Base-by-base conservation (phyloP, 495 filamentous ascomycete genomes). In the Tuber umbilicatum region DNA sequence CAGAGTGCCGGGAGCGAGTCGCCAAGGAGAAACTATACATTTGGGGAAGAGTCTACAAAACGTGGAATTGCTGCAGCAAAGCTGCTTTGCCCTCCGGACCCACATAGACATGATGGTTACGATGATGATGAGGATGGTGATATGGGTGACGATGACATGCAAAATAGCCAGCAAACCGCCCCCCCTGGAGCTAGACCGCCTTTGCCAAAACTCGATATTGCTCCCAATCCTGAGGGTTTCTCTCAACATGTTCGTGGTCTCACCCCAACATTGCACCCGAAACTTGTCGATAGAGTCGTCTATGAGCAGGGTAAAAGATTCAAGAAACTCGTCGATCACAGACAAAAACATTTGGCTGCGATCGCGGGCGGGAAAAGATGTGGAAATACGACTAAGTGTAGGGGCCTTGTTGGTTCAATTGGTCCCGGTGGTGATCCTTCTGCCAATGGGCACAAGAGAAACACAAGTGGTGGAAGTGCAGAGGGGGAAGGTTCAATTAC, bases 241-340 rank as follows among this genome's bases (percentile, higher is more conserved):
- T 89, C 89, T 75, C 84, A 87, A 17, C 92, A 97, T 82, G 87
- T 96, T 31, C 84, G 88, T 75, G 86, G 89, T 77, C 83, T 93
- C 43, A 94, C 94, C 78, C 92, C 93, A 19, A 85, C 86, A 5
- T 82, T 91, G n/a, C 86, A 88, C 70, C 86, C 85, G 27, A 92
- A 88, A 80, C 85, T 97, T 78, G 87, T 94, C 27, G 91, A 94
- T n/a, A 89, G 94, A 68, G 90, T 97, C 77, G 92, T 91, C 0
- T 85, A 91, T 73, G 93, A 97, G 80, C 92, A 97, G 80, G 84
- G 90, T 50, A 86, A 88, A 71, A 89, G 94, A 55, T 97, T 94
- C 82, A 94, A 93, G 83, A 89, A 88, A 64, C 86, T 97, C 43
- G 87, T 95, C 43, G 91, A 89, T 35, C 84, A 88, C 70, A 90